Base-by-base conservation (phyloP, 352 stramenopile species). In the Globisporangium heterothallicum region DNA sequence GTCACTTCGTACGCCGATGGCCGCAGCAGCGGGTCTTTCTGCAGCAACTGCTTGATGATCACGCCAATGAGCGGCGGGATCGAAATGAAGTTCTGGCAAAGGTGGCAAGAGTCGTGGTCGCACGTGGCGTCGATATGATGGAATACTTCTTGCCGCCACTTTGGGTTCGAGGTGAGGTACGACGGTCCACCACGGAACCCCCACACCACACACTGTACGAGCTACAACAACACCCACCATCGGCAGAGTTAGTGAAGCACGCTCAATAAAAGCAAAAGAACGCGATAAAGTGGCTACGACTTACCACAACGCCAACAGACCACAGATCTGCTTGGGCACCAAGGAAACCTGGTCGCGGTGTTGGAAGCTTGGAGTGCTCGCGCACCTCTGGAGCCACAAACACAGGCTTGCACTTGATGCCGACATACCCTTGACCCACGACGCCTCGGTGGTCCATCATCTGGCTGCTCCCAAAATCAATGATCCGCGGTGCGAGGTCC, bases 391-490 rank as follows among this genome's bases (percentile, higher is more conserved):
- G 83, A 2, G 83, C 64, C 29, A 90, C 78, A 56, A 88, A 94
- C 36, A 82, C 53, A 13, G 74, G 76, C 42, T 94, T 94, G 58
- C 70, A 86, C 69, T 94, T 94, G 69, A 94, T 88, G n/a, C 66
- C 72, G 8, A 84, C 75, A 55, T 74, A 66, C 0, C 83, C 83
- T 1, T 56, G 67, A 1, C 74, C 80, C 21, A 84, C 83, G 24
- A 81, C 27, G 0, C 74, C 69, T 36, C 70, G 62, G 55, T 88
- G 71, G 52, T 92, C 79, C 59, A 91, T 80, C 35, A 94, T 59
- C 58, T 89, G 83, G 48, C 64, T 79, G 59, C 80, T 92, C 26
- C 83, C 83, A 6, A 91, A 59, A 50, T 94, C 83, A 46, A 94
- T 88, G 53, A 93, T 82, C 38, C 83, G 81, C 19, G 79, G 64